phyloP scores from a whole-genome alignment of 2,329 filamentous ascomycete species.

The Chaetomium globosum region DNA sequence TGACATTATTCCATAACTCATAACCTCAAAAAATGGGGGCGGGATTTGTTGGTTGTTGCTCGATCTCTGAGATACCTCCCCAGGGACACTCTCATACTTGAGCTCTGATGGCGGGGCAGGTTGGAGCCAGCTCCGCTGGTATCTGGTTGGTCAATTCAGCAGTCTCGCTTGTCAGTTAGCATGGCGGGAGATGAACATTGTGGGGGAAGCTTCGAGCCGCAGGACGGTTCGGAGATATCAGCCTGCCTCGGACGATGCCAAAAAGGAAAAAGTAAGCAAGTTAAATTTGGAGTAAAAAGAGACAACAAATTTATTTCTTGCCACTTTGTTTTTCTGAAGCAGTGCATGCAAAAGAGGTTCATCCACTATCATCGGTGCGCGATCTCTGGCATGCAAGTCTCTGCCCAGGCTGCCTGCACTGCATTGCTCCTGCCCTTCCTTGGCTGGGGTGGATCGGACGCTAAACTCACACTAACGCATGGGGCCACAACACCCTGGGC shows the following conservation, averaged over 20 bases:
- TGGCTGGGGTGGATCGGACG: neutral
- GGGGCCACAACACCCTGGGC: neutral
- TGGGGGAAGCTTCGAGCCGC: neutral
- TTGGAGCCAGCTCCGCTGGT: constrained; percentile 23
- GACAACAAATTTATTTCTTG: too few species aligned
- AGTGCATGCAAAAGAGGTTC: too few species aligned
- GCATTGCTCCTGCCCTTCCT: neutral
- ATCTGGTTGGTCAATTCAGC: constrained; percentile 24
- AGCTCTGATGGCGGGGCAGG: constrained; percentile 8
- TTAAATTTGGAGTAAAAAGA: too few species aligned
- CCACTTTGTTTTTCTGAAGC: too few species aligned
- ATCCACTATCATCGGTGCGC: neutral
- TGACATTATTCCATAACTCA: neutral
- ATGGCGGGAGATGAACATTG: neutral
- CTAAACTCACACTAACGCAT: neutral
- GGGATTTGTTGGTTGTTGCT: neutral
- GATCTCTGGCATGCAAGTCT: neutral
- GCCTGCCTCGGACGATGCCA: too few species aligned
- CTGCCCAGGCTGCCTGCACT: neutral
- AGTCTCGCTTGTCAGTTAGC: neutral
- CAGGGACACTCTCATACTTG: too few species aligned
- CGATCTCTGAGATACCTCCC: too few species aligned
- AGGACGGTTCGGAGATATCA: neutral
- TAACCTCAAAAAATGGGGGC: neutral
- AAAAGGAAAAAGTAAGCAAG: too few species aligned